A percentile compares a stretch with the other conserved stretches of the same genome.
Conservation (phyloP, 768 basidiomycete genomes). For the Lactarius psammicola region DNA sequence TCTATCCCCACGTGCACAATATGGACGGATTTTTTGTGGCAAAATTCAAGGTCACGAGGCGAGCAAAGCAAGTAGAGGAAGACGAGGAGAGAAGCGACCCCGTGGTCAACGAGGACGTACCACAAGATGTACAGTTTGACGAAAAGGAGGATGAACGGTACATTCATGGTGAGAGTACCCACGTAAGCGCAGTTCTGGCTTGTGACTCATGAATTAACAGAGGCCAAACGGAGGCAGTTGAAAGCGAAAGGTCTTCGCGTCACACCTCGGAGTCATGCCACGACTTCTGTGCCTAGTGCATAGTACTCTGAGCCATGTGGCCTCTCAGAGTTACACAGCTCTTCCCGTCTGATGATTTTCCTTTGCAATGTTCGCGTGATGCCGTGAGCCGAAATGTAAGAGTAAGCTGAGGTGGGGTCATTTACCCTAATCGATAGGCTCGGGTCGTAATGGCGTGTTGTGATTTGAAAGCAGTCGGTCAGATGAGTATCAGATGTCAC, state of each 20-base stretch:
- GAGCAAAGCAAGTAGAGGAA: conserved; percentile 47
- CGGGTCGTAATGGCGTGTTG: not conserved
- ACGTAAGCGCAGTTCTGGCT: conserved; percentile 10
- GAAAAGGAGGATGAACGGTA: conserved; percentile 51
- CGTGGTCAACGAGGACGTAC: conserved; percentile 34
- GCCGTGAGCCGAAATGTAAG: not conserved
- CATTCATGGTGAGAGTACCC: conserved; percentile 60
- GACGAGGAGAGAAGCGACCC: conserved; percentile 33
- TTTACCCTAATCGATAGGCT: conserved; percentile 10
- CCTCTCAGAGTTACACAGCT: not conserved
- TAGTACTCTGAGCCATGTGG: conserved; percentile 2
- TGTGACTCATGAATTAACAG: conserved; percentile 38
- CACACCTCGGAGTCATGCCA: conserved; percentile 48
- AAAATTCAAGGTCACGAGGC: conserved; percentile 93
- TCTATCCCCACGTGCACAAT: conserved; percentile 97
- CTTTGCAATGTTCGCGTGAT: not conserved
- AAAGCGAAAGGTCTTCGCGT: conserved; percentile 73
- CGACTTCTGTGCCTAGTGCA: conserved; percentile 28
- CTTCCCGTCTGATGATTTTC: not conserved
- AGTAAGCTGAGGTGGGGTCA: conserved; percentile 3
- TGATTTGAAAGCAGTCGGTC: not conserved
- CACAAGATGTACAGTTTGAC: conserved; percentile 34
- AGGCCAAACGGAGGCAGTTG: conserved; percentile 71
- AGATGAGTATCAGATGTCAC: not conserved
- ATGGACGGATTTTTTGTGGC: conserved; percentile 99